Evolutionary conservation across 2,329 filamentous ascomycete genomes (phyloP).

Genomic region (Didymosphaeria variabile): DNA sequence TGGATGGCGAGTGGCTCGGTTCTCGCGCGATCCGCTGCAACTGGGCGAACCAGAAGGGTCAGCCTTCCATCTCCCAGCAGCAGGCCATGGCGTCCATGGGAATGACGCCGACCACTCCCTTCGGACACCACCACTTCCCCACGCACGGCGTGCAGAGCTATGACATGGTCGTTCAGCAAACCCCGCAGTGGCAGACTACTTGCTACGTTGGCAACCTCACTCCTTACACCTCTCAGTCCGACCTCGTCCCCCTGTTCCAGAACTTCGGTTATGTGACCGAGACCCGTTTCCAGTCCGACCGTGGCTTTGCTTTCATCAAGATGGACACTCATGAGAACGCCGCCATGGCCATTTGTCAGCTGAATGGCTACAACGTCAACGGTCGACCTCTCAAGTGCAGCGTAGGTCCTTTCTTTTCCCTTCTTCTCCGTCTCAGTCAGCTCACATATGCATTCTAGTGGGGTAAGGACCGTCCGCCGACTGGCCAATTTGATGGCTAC

Average conservation of each 20-base stretch:
- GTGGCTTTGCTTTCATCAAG: conserved; percentile 98
- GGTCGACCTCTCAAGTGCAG: conserved; percentile 97
- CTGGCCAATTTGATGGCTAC: conserved; percentile 81
- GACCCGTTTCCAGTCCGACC: conserved; percentile 96
- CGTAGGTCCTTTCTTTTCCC: conserved; percentile 70
- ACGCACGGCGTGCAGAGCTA: conserved; percentile 97
- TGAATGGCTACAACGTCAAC: conserved; percentile 98
- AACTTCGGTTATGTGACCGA: conserved; percentile 98
- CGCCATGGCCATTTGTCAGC: conserved; percentile 96
- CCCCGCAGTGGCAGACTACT: conserved; percentile 97
- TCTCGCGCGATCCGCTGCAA: conserved; percentile 98
- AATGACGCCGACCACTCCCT: conserved; percentile 96
- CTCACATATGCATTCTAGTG: conserved; percentile 69
- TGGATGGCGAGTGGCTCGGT: conserved; percentile 99
- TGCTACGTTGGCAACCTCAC: conserved; percentile 98
- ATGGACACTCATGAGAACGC: conserved; percentile 99
- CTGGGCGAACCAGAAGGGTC: conserved; percentile 99
- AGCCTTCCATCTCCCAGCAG: conserved; percentile 97
- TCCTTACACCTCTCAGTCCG: conserved; percentile 95
- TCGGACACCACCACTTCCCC: conserved; percentile 96
- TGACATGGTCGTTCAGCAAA: conserved; percentile 95
- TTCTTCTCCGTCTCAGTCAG: conserved; percentile 29
- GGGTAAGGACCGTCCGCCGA: conserved; percentile 98
- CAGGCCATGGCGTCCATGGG: conserved; percentile 97
- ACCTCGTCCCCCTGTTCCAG: conserved; percentile 96